Evolutionary conservation across 169 alveolate species (phyloP).

Genomic region (Plasmodium ovale): DNA sequence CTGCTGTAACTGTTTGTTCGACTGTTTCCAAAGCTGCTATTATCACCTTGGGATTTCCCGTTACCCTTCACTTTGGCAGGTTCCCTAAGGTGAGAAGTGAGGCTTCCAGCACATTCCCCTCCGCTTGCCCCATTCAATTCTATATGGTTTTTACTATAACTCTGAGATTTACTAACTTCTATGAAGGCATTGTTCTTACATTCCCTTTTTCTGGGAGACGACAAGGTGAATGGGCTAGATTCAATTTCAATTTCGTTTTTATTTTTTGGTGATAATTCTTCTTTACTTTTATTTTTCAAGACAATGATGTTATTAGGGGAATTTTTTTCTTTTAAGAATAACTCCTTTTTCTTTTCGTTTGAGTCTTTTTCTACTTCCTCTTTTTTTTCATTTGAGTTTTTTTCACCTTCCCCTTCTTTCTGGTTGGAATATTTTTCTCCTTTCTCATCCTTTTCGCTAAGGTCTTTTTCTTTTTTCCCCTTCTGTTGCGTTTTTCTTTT

Average conservation of each 20-base stretch:
- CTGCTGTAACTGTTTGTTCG: neutral
- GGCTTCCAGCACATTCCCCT: neutral
- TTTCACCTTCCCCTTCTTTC: too few relatives aligned
- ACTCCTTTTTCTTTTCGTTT: neutral
- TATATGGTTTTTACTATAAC: neutral
- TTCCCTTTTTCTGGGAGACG: constrained; percentile 10
- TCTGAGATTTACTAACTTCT: constrained; percentile 2
- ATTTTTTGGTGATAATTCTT: constrained; percentile 1
- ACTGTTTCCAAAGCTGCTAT: neutral
- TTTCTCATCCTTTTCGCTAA: neutral
- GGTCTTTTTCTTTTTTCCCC: constrained; percentile 1
- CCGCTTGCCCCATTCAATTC: constrained; percentile 6
- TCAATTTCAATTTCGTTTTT: neutral
- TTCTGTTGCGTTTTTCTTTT: neutral
- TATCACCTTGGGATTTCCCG: neutral
- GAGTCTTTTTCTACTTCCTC: neutral
- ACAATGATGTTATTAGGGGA: neutral
- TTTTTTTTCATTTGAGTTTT: too few relatives aligned
- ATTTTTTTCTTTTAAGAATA: too few relatives aligned
- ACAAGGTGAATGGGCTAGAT: neutral
- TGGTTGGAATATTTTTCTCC: too few relatives aligned
- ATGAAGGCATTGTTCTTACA: neutral
- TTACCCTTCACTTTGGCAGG: neutral
- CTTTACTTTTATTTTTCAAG: constrained; percentile 7
- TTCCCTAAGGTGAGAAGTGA: neutral